Evolutionary conservation across 228 moss, liverwort and hornwort species (phyloP).

Genomic region (Sphagnum fallax): DNA sequence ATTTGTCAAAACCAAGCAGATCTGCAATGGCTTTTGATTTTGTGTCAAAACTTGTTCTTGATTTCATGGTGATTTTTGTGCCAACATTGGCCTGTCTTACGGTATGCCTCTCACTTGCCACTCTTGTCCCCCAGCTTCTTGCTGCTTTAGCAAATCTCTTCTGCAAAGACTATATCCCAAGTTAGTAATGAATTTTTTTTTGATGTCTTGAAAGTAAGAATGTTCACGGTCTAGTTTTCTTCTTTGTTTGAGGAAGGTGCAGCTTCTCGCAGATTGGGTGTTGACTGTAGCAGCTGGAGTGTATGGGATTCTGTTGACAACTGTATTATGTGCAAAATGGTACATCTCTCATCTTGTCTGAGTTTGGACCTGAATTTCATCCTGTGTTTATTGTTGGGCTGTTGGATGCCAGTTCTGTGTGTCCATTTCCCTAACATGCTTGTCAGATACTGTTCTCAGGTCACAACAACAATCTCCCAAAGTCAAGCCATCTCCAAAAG

Average conservation of each 20-base stretch:
- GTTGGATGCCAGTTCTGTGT: no score
- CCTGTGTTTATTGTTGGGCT: no score
- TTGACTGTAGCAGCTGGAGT: constrained; percentile 33
- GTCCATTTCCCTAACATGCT: no score
- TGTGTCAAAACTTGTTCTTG: constrained; percentile 14
- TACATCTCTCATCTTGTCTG: constrained; percentile 6
- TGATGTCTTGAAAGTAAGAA: no score
- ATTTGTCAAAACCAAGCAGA: no score
- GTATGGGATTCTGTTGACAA: constrained; percentile 30
- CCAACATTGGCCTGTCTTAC: constrained; percentile 75
- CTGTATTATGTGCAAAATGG: constrained; percentile 18
- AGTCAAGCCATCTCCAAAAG: constrained; percentile 17
- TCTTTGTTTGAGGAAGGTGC: constrained; percentile 10
- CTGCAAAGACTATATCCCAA: not conserved
- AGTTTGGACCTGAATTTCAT: no score
- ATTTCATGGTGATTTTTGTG: constrained; percentile 58
- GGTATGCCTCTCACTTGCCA: constrained; percentile 25
- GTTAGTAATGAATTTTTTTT: no score
- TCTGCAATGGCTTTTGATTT: no score
- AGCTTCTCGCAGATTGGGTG: constrained; percentile 81
- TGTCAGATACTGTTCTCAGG: constrained; percentile 18
- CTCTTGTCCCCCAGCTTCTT: not conserved
- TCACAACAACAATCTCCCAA: constrained; percentile 15
- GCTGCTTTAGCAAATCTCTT: not conserved
- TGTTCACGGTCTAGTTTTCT: no score